These are phyloP conservation scores for Chimonanthus salicifolius DNA, from an alignment of 164 flowering plant species.

Conservation along the genomic window DNA sequence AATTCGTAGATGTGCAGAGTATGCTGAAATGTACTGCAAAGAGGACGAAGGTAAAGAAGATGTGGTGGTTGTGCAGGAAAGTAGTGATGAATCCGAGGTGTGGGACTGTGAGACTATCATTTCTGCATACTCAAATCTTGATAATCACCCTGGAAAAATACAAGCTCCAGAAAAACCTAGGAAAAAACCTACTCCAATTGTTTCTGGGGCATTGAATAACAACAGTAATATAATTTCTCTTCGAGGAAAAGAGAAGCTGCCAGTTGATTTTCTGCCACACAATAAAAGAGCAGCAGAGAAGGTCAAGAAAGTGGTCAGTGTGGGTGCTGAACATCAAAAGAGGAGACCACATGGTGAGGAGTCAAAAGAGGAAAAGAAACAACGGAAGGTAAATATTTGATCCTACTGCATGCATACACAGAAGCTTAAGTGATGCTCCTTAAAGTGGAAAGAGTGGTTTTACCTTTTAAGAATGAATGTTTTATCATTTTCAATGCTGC, in stretches of 20 bases:
- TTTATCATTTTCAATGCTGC: no score
- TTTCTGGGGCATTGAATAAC: conserved; percentile 29
- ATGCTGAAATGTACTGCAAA: conserved; percentile 66
- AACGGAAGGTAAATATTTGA: no score
- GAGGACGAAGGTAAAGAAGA: conserved; percentile 36
- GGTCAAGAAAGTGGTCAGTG: conserved; percentile 21
- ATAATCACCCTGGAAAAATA: conserved; percentile 91
- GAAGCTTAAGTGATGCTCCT: no score
- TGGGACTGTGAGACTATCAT: conserved; percentile 95
- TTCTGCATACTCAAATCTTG: conserved; percentile 86
- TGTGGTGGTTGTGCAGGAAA: conserved; percentile 52
- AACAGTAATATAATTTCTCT: conserved; percentile 46
- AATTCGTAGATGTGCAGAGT: conserved; percentile 56
- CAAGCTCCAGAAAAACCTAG: conserved; percentile 50
- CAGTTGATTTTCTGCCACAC: conserved; percentile 70
- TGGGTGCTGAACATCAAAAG: conserved; percentile 26
- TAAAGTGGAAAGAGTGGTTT: no score
- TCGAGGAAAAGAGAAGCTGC: conserved; percentile 73
- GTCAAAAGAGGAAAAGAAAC: no score
- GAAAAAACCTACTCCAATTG: conserved; percentile 47
- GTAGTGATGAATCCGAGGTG: conserved; percentile 75
- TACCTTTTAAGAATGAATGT: no score
- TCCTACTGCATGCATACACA: no score
- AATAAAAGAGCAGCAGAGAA: conserved; percentile 34
- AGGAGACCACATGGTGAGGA: conserved; percentile 38